Evolutionary conservation across 768 basidiomycete genomes (phyloP), one percentile per base, ranked within the genome.

Genomic region (Suillus subalutaceus): DNA sequence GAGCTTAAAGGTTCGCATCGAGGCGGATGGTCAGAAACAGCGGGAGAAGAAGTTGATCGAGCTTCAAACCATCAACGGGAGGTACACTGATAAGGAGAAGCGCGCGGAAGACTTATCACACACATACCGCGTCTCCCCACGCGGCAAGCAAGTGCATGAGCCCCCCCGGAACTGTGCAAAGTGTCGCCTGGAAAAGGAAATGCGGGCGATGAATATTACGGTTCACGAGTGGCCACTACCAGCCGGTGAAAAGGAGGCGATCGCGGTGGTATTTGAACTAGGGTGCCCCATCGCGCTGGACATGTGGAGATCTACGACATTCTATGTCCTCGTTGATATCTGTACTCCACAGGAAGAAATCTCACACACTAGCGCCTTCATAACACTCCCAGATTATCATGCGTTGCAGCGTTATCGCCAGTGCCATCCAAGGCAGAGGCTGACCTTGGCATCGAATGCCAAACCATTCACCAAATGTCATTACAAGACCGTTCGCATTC

Each of bases 201-300:
- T 74, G 0, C 26, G 41, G 0, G 23, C 0, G 0, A 68, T 84
- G 72, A 6, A 37, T 0, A 84, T 86, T 32, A 1, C 35, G 0
- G 68, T 81, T 8, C 75, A 82, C 43, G 85, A 86, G 62, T 84
- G 83, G 84, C 85, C 85, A 0, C 69, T 86, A 52, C 83, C 85
- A 1, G 41, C 65, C 3, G 41, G 71, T 20, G 37, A 20, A 6
- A n/a, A 70, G 6, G 37, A 64, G 13, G 75, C 76, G 0, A 71
- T 79, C 63, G 70, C 69, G 0, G 74, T 79, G 15, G 70, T 85
- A 1, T 86, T 86, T 61, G 83, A 86, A 66, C 68, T 84, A 4
- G 65, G 70, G 15, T 78, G 78, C 63, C 85, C 85, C 9, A 38
- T 74, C 12, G 67, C 72, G 9, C 83, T 85, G 67, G 70, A 74